Evolutionary conservation across 768 basidiomycete genomes (phyloP).

Genomic region (Lentinus brumalis): DNA sequence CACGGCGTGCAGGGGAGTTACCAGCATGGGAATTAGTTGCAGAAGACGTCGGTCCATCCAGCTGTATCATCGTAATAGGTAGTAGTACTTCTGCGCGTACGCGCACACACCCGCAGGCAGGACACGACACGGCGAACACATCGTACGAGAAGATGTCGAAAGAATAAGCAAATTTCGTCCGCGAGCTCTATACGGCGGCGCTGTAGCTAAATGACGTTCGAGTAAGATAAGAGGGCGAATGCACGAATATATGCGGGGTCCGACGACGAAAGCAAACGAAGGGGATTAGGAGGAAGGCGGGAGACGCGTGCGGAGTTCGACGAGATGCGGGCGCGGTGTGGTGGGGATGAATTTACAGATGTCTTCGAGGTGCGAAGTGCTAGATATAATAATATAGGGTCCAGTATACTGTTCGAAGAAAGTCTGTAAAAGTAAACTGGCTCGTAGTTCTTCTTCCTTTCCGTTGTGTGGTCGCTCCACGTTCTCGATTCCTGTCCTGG

Average conservation of each 20-base stretch:
- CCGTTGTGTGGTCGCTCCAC: not conserved
- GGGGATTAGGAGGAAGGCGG: not conserved
- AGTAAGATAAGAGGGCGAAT: not conserved
- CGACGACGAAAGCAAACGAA: not conserved
- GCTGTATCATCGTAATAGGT: too few relatives aligned
- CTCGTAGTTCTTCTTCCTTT: not conserved
- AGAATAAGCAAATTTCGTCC: not conserved
- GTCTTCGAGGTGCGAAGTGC: not conserved
- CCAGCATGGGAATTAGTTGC: too few relatives aligned
- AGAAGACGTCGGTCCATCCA: too few relatives aligned
- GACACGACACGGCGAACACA: too few relatives aligned
- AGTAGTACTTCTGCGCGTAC: too few relatives aligned
- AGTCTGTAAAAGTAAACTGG: constrained; percentile 11
- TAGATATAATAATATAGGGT: constrained; percentile 22
- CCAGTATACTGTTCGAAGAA: constrained; percentile 18
- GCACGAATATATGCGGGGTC: not conserved
- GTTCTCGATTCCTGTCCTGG: not conserved
- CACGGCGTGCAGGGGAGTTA: too few relatives aligned
- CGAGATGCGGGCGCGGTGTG: not conserved
- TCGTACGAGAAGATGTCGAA: too few relatives aligned
- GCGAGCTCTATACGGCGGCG: not conserved
- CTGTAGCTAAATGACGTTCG: not conserved
- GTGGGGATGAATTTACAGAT: not conserved
- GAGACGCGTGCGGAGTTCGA: not conserved
- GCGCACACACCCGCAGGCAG: too few relatives aligned